Percentiles rank a stretch among this genome's conserved stretches.
Conservation (phyloP, 352 stramenopile species). For the Pythium phragmitis region DNA sequence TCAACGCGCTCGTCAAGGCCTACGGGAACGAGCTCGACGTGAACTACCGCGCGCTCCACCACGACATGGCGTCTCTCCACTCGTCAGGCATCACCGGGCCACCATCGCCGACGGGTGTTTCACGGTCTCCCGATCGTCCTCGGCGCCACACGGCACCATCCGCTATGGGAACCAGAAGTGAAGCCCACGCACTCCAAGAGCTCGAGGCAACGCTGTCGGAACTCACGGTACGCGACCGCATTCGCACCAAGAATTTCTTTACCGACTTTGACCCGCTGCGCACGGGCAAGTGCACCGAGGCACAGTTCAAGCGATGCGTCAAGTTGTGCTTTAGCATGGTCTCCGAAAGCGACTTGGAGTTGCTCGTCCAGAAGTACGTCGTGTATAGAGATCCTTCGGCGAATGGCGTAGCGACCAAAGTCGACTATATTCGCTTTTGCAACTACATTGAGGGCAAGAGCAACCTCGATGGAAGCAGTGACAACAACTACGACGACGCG, state of each 20-base stretch:
- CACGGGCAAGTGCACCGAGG: constrained; percentile 69
- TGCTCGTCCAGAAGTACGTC: constrained; percentile 64
- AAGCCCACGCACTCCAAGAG: constrained; percentile 37
- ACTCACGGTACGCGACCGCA: constrained; percentile 64
- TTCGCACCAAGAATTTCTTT: constrained; percentile 85
- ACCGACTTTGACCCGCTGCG: constrained; percentile 79
- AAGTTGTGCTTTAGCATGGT: constrained; percentile 77
- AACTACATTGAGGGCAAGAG: constrained; percentile 56
- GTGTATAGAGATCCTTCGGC: constrained; percentile 22
- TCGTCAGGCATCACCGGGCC: constrained; percentile 22
- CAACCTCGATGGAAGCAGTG: constrained; percentile 18
- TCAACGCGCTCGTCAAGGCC: constrained; percentile 60
- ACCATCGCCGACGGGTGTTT: constrained; percentile 20
- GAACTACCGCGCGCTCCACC: constrained; percentile 74
- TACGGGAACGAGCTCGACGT: constrained; percentile 77
- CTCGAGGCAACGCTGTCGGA: constrained; percentile 62
- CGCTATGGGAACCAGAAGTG: not conserved
- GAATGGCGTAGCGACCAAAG: constrained; percentile 44
- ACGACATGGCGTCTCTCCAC: constrained; percentile 52
- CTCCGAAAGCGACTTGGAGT: constrained; percentile 52
- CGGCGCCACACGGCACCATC: constrained; percentile 41
- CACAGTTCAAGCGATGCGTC: constrained; percentile 76
- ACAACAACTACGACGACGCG: constrained; percentile 58
- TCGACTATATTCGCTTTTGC: constrained; percentile 82
- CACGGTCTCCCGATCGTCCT: constrained; percentile 54